Evolutionary conservation across 176 grass and related monocot genomes (phyloP).

Genomic region (Lolium perenne): DNA sequence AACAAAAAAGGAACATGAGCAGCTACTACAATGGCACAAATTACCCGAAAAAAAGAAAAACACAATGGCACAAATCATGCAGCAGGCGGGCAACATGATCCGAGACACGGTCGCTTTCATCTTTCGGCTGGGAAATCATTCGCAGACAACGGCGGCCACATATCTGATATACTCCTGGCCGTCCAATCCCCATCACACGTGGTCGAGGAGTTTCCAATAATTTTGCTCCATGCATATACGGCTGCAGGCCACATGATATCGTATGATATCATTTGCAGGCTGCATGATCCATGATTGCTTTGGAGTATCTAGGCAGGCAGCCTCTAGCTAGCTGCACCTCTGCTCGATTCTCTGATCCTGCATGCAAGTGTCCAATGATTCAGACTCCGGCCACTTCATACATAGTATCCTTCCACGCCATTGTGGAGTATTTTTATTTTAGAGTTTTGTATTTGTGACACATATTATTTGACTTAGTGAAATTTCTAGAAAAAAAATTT

Average conservation of each 20-base stretch:
- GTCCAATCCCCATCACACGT: constrained; percentile 24
- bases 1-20: too few species aligned
- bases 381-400: neutral
- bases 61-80: neutral
- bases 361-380: neutral
- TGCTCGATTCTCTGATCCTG: neutral
- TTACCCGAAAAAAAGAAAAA: too few species aligned
- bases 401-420: neutral
- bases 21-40: too few species aligned
- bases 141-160: neutral
- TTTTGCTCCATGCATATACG: neutral
- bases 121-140: constrained; percentile 30
- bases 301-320: neutral
- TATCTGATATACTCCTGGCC: neutral
- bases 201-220: neutral
- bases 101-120: neutral
- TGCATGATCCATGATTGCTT: neutral
- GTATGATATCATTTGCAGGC: neutral
- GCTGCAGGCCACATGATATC: constrained; percentile 26
- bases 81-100: neutral
- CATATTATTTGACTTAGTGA: too few species aligned
- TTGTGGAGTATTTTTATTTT: too few species aligned
- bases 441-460: too few species aligned
- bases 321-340: neutral
- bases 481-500: too few species aligned